Conservation (phyloP, 2,329 filamentous ascomycete genomes). For the Penicillium crustosum region DNA sequence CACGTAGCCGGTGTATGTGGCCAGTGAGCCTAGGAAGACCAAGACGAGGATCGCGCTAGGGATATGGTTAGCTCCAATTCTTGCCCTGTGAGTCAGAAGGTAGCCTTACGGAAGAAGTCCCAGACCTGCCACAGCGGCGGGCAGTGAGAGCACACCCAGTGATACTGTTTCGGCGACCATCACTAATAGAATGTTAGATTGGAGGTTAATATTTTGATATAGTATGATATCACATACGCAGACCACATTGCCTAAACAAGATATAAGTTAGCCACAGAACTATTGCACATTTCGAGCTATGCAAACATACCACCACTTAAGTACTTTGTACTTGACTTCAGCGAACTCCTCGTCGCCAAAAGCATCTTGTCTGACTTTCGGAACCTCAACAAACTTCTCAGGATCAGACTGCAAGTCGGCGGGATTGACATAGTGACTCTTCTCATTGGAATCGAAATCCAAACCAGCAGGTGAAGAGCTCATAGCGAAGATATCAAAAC, state of each 20-base stretch:
- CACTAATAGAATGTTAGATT: constrained; percentile 30
- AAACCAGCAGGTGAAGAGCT: constrained; percentile 2
- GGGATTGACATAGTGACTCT: not conserved
- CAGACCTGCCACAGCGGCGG: constrained; percentile 52
- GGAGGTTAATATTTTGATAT: not conserved
- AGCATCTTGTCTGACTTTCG: constrained; percentile 31
- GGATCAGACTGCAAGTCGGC: constrained; percentile 13
- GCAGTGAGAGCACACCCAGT: constrained; percentile 57
- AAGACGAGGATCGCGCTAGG: constrained; percentile 54
- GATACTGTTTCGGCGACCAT: constrained; percentile 63
- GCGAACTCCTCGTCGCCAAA: constrained; percentile 42
- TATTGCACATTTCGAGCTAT: not conserved
- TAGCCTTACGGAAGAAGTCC: constrained; percentile 52
- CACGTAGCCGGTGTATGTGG: constrained; percentile 62
- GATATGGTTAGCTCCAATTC: constrained; percentile 5
- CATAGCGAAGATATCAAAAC: constrained; percentile 12
- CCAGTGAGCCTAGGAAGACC: constrained; percentile 53
- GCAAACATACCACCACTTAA: constrained; percentile 45
- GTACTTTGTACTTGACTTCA: constrained; percentile 52
- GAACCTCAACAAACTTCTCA: constrained; percentile 18
- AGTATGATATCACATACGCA: constrained; percentile 31
- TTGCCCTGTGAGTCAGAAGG: not conserved
- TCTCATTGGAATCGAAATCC: not conserved
- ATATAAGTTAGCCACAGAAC: not conserved
- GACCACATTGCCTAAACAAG: constrained; percentile 41